Evolutionary conservation across 1,284 basidiomycete genomes (phyloP), one percentile per base, ranked within the genome.

Genomic region (Cryptococcus sp.): DNA sequence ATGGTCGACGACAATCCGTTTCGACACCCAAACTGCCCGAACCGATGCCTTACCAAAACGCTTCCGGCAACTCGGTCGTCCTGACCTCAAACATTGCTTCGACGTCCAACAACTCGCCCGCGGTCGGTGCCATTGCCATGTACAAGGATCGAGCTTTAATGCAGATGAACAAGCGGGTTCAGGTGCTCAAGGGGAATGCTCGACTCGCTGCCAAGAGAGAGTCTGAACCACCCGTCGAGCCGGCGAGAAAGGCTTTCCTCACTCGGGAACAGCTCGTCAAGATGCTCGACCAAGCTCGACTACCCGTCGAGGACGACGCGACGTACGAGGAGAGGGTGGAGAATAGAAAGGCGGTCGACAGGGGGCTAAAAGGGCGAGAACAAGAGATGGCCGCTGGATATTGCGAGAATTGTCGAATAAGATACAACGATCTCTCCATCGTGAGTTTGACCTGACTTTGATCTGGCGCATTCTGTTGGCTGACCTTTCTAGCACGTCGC

Each of bases 361-460:
- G 57, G 21, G 63, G 65, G 2, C 50, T 56, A 44, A 69, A 65
- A 48, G 63, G 57, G n/a, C 58, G 88, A 90, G 74, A 85, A 81
- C 45, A 85, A 80, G 64, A 97, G 90, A 71, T 89, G 9, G 63
- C 63, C 22, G 49, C 93, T 6, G 95, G 95, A 10, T 98, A 97
- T 73, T 99, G 95, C 73, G 95, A 99, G 69, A 95, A 93, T 71
- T 99, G 95, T 72, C 81, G 94, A 21, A 66, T 81, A 48, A 89
- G 91, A 69, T 99, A 93, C 66, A 84, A 86, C 0, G 86, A 97
- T 72, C 94, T 98, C 62, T 82, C 83, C 54, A 72, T 78, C 57
- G 92, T 94, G 60, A 65, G 83, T 75, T 18, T 31, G n/a, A n/a
- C n/a, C n/a, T n/a, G n/a, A n/a, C n/a, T n/a, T n/a, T n/a, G n/a